Evolutionary conservation across 129 eudicot genomes (phyloP), one percentile per base, ranked within the genome.

Genomic region (Artemisia annua): DNA sequence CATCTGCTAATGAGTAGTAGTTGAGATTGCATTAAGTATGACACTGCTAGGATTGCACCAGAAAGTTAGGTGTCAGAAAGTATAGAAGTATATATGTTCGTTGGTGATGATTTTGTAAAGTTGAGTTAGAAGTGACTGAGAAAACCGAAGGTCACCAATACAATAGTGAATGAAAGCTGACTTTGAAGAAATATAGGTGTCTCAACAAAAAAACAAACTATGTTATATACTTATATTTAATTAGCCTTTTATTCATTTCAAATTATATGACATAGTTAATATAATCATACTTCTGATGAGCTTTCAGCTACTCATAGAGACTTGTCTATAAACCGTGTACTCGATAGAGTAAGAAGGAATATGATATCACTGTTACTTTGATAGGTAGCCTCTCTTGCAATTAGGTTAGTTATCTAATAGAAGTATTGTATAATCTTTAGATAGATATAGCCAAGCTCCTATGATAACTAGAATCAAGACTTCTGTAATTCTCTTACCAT

Each of bases 21-120:
- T 43, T 56, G 12, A 56, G 64, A 43, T 43, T 71, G 64, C 54
- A 70, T 3, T 18, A 14, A 5, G 15, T 53, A 13, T 69, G 9
- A 20, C 61, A 69, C 63, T 32, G 15, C 3, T 59, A 59, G 44
- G 61, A 12, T 59, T 59, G 64, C 65, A 59, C 65, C 43, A 20
- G 18, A 32, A 30, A 30, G 60, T 4, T 35, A 55, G 59, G 12
- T 35, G 24, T 20, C 60, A 55, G 26, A 55, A 55, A 7, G 11
- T 55, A 55, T 55, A 17, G 44, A 35, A 35, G 9, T 17, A 10
- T 24, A 26, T 4, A n/a, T 60, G 16, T 20, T 30, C 18, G 13
- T 7, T 60, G 18, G 5, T 60, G 35, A 26, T 22, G 66, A 24
- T 60, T 26, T 20, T 60, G 14, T 60, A 24, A 14, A 9, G 44